Evolutionary conservation across 176 grass and related monocot species (phyloP).

Genomic region (Echinochloa phyllopogon): DNA sequence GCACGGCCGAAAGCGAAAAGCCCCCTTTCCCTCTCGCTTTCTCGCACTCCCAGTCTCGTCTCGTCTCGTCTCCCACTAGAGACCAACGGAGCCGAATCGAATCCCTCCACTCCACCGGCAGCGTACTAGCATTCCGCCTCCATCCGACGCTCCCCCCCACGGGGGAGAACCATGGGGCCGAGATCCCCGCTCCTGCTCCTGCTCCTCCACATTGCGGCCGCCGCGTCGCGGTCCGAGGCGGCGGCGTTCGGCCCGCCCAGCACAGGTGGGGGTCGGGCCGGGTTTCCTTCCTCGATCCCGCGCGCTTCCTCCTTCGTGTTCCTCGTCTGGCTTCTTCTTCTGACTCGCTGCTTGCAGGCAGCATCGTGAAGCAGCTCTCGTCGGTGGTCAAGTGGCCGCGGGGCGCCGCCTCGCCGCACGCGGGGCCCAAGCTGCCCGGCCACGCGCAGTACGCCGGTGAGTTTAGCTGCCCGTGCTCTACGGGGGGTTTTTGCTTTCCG

Average conservation of each 20-base stretch:
- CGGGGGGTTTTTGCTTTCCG: not conserved
- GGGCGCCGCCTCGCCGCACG: slow-evolving; percentile 45
- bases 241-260: slow-evolving; percentile 47
- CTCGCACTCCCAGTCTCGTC: not conserved
- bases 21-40: slow-evolving; percentile 8
- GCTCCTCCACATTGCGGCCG: slow-evolving; percentile 32
- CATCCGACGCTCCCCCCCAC: too few species aligned
- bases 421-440: slow-evolving; percentile 32
- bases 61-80: not conserved
- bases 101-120: not conserved
- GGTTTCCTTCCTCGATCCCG: not conserved
- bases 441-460: slow-evolving; percentile 60
- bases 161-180: slow-evolving; percentile 35
- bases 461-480: slow-evolving; percentile 22
- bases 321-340: not conserved
- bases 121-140: too few species aligned
- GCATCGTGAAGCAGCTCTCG: slow-evolving; percentile 80
- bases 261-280: slow-evolving; percentile 33
- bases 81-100: not conserved
- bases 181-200: slow-evolving; percentile 41
- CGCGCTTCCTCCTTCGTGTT: not conserved
- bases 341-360: slow-evolving; percentile 45
- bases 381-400: slow-evolving; percentile 84
- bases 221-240: slow-evolving; percentile 36
- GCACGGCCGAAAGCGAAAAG: slow-evolving; percentile 15